These are phyloP conservation scores for Singerocomus inundabilis DNA, from an alignment of 1,284 basidiomycete species.

Conservation along the genomic window DNA sequence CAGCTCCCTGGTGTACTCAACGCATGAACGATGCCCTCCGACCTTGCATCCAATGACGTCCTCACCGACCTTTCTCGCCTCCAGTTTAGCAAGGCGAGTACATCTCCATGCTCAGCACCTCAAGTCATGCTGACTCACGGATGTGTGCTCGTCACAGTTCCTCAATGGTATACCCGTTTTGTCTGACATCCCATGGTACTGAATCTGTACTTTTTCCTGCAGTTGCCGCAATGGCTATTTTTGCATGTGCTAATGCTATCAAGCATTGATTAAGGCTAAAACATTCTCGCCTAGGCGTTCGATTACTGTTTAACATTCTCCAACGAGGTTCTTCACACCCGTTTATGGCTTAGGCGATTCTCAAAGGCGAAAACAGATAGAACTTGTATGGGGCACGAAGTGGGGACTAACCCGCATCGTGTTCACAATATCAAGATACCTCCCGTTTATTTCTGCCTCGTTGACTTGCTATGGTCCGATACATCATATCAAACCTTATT, in stretches of 20 bases:
- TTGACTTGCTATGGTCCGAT: constrained; percentile 18
- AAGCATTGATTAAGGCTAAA: background rate
- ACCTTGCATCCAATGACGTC: background rate
- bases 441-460: constrained; percentile 17
- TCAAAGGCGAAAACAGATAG: constrained; percentile 15
- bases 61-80: constrained; percentile 13
- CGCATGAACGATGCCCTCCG: constrained; percentile 9
- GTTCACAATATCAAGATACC: constrained; percentile 29
- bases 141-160: constrained; percentile 6
- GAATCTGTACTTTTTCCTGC: background rate
- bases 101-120: background rate
- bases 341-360: background rate
- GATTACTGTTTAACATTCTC: constrained; percentile 26
- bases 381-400: constrained; percentile 26
- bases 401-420: constrained; percentile 25
- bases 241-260: constrained; percentile 15
- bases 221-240: constrained; percentile 23
- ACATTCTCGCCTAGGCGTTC: constrained; percentile 3
- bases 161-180: constrained; percentile 19
- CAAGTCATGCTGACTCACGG: background rate
- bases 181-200: background rate
- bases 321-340: constrained; percentile 12
- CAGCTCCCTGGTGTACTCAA: background rate
- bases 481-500: background rate
- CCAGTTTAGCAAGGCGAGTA: constrained; percentile 23